phyloP scores from a whole-genome alignment of 345 rosid species.

The Lenwebbia sp. region DNA sequence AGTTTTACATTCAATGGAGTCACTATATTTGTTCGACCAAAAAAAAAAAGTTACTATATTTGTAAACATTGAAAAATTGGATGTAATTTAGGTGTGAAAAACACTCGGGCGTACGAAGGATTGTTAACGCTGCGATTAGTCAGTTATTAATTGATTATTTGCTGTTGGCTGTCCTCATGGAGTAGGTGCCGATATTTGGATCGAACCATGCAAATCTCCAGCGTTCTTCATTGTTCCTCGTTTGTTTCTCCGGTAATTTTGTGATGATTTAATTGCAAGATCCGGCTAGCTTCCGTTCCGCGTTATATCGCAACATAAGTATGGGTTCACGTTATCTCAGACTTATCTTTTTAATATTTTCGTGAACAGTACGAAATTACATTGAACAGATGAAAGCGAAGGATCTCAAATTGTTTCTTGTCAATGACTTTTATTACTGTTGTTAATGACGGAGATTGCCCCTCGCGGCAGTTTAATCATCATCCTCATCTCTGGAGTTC shows the following conservation, averaged over 20 bases:
- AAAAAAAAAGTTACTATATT: no score
- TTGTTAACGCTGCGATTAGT: not conserved
- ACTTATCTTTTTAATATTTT: not conserved
- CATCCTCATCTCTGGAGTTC: not conserved
- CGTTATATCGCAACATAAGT: not conserved
- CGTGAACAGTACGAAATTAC: not conserved
- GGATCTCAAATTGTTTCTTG: not conserved
- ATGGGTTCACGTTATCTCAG: not conserved
- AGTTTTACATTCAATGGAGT: not conserved
- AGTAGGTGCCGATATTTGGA: fast-evolving
- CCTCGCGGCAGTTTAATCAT: no score
- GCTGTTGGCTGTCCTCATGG: not conserved
- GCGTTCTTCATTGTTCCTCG: no score
- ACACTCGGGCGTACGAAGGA: no score
- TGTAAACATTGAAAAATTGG: no score
- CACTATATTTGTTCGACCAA: not conserved
- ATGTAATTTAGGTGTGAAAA: not conserved
- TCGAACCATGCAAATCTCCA: not conserved
- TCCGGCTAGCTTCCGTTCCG: not conserved
- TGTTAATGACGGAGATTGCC: not conserved
- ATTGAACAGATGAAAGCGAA: not conserved
- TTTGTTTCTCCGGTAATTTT: not conserved
- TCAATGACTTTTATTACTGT: not conserved
- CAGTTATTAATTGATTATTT: not conserved
- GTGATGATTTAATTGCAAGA: not conserved